phyloP scores from a whole-genome alignment of 345 rosid genomes.

The Brassica napus region Da-Ae NC_063439.1:5167001-5167500 shows the following conservation, averaged over 20 bases:
- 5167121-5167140: slow-evolving; percentile 53
- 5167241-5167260: slow-evolving; percentile 59
- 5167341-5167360: slow-evolving; percentile 51
- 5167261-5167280: slow-evolving; percentile 54
- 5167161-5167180: slow-evolving; percentile 54
- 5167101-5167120: slow-evolving; percentile 49
- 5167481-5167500: slow-evolving; percentile 7
- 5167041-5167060: slow-evolving; percentile 60
- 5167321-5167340: slow-evolving; percentile 48
- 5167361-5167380: slow-evolving; percentile 17
- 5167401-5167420: slow-evolving; percentile 25
- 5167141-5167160: slow-evolving; percentile 53
- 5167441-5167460: slow-evolving; percentile 18
- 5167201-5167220: slow-evolving; percentile 53
- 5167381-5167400: slow-evolving; percentile 24
- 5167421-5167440: slow-evolving; percentile 29
- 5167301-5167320: slow-evolving; percentile 54
- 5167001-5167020: slow-evolving; percentile 40
- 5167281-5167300: slow-evolving; percentile 54
- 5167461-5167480: slow-evolving; percentile 11
- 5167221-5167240: slow-evolving; percentile 61
- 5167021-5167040: slow-evolving; percentile 44
- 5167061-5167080: slow-evolving; percentile 49
- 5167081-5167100: slow-evolving; percentile 32
- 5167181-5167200: slow-evolving; percentile 50